Evolutionary conservation across 169 alveolate species (phyloP).

Genomic region (Eimeria tenella): DNA sequence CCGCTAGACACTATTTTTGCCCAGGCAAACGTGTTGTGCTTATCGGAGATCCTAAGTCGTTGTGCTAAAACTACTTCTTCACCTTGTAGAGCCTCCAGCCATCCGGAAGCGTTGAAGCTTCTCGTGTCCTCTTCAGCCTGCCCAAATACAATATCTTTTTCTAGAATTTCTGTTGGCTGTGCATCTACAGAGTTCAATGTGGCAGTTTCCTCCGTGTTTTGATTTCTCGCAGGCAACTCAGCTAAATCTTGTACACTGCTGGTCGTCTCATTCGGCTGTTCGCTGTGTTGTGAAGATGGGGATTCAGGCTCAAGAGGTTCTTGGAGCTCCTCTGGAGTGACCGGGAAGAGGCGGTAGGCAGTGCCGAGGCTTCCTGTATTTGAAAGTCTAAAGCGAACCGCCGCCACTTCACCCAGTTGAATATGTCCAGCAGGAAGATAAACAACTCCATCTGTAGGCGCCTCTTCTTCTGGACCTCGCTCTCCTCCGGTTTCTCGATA

Average conservation of each 20-base stretch:
- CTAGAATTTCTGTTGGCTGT: not conserved
- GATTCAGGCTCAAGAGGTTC: not conserved
- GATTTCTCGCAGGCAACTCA: not conserved
- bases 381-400: constrained; percentile 31
- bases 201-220: not conserved
- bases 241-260: not conserved
- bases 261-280: not conserved
- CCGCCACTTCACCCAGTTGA: constrained; percentile 63
- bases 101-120: constrained; percentile 18
- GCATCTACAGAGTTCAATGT: not conserved
- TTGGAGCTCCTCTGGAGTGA: constrained; percentile 17
- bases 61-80: constrained; percentile 62
- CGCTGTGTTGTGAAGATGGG: not conserved
- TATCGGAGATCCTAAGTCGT: constrained; percentile 60
- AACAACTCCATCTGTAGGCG: constrained; percentile 35
- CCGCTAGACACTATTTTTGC: constrained; percentile 16
- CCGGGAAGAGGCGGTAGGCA: constrained; percentile 56
- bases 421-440: constrained; percentile 68
- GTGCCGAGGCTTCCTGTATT: constrained; percentile 59
- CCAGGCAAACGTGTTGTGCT: constrained; percentile 55
- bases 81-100: constrained; percentile 70
- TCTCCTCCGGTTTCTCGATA: not conserved
- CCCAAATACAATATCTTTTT: not conserved
- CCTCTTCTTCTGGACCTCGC: not conserved
- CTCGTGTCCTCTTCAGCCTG: constrained; percentile 41